Evolutionary conservation across 2,329 filamentous ascomycete species (phyloP).

Genomic region (Fusarium protoensiforme): DNA sequence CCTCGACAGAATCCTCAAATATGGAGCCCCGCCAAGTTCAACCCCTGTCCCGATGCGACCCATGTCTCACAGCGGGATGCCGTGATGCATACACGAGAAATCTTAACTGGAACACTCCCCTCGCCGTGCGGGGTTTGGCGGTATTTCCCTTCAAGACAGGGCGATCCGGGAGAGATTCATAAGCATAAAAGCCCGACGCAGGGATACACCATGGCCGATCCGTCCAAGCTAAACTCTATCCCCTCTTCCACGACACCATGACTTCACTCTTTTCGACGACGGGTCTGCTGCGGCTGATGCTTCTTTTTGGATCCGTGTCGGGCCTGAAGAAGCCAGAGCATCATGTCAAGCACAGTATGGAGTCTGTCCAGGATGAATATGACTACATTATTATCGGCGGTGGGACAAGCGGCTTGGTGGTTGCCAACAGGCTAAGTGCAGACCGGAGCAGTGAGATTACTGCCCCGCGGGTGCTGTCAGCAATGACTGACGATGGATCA

Average conservation of each 20-base stretch:
- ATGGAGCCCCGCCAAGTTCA: not conserved
- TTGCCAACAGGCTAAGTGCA: conserved; percentile 46
- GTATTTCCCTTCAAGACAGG: not conserved
- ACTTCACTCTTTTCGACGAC: not conserved
- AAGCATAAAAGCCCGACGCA: not conserved
- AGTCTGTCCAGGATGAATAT: not conserved
- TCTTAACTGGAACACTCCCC: not conserved
- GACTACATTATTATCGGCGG: conserved; percentile 45
- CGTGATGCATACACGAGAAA: not conserved
- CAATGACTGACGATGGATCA: not conserved
- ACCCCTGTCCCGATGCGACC: not conserved
- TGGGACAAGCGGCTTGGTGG: conserved; percentile 45
- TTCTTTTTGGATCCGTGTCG: not conserved
- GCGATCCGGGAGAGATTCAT: not conserved
- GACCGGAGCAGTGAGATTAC: conserved; percentile 31
- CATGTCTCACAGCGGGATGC: not conserved
- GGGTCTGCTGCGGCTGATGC: not conserved
- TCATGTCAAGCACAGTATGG: not conserved
- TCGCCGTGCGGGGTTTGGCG: not conserved
- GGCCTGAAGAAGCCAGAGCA: not conserved
- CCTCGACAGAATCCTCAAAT: not conserved
- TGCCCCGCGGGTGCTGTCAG: too few relatives aligned
- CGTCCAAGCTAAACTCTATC: conserved; percentile 1
- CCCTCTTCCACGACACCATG: not conserved
- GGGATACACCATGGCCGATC: not conserved